These are phyloP conservation scores for Lasiodiplodia theobromae DNA, from an alignment of 2,329 filamentous ascomycete species.

Conservation along the genomic window DNA sequence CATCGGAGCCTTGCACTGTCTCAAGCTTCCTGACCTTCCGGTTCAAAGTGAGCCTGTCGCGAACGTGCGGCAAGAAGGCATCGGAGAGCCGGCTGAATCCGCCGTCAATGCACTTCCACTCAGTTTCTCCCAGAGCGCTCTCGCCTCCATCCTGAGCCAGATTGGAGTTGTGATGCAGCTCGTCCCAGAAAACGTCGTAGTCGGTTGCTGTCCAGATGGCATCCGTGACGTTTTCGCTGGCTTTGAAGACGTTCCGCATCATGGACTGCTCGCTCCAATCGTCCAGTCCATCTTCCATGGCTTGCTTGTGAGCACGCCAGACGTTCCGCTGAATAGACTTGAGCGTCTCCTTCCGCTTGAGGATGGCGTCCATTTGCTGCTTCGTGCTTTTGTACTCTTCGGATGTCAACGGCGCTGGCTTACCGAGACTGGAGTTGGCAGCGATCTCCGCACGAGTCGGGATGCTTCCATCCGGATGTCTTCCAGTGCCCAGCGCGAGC, in stretches of 20 bases:
- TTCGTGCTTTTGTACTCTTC: constrained; percentile 4
- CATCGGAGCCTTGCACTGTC: neutral
- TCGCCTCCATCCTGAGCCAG: constrained; percentile 4
- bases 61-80: constrained; percentile 8
- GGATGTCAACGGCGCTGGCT: neutral
- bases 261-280: constrained; percentile 19
- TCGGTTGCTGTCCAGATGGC: constrained; percentile 19
- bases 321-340: constrained; percentile 6
- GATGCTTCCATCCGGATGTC: constrained; percentile 6
- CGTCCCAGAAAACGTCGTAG: constrained; percentile 26
- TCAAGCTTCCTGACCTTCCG: constrained; percentile 11
- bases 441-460: constrained; percentile 16
- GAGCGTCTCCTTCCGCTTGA: neutral
- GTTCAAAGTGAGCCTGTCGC: constrained; percentile 6
- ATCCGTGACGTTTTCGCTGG: constrained; percentile 14
- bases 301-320: constrained; percentile 12
- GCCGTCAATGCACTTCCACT: constrained; percentile 22
- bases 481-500: constrained; percentile 14
- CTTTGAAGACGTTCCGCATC: constrained; percentile 17
- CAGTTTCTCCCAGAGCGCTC: neutral
- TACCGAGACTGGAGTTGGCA: neutral
- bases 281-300: constrained; percentile 11
- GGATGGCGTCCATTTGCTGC: constrained; percentile 12
- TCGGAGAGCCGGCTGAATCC: constrained; percentile 16
- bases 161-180: constrained; percentile 23